Base-by-base conservation (phyloP, 2,329 filamentous ascomycete species). In the Botryotinia calthae region DNA sequence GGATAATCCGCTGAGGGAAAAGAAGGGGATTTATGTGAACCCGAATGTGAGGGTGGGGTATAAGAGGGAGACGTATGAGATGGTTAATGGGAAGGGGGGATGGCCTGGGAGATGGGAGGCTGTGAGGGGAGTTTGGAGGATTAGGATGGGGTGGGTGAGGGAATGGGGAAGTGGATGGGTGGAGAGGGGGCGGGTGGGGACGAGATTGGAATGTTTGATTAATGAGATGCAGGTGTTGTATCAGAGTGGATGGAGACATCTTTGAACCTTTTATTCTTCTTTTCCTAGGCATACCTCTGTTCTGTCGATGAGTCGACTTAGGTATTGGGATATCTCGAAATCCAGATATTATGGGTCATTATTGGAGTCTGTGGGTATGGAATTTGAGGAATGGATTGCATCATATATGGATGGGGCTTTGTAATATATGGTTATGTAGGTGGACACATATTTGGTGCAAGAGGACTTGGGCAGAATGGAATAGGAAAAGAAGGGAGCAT, bases 11-110 rank as follows among this genome's bases (percentile, higher is more conserved):
- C 10, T 54, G n/a, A 61, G 70, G 69, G 89, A 77, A 86, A 89
- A 75, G 86, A 85, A 77, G 82, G 89, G 91, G 68, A 88, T 93
- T 8, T 93, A 85, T 79, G 79, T 93, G 56, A 93, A 93, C 79
- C 90, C 91, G 1, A 85, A 85, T 22, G 90, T 93, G 16, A 84
- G 90, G 16, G 91, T 93, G 18, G 90, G 85, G 5, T 93, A 93
- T 79, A 87, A 83, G 75, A 79, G 82, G n/a, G 81, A 81, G 20
- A 84, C 87, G 7, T 84, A 87, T 65, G 81, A 84, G 28, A 28
- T 58, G 1, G 71, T 10, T 79, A 79, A 73, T 59, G 48, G 22
- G 25, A 42, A 4, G 14, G 56, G 78, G 31, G 40, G 61, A 20
- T 77, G 77, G 76, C 72, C 74, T 8, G 40, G 51, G 40, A 20